These are phyloP conservation scores for Ceratonia siliqua DNA, from an alignment of 306 rosid species.

Conservation along the genomic window DNA sequence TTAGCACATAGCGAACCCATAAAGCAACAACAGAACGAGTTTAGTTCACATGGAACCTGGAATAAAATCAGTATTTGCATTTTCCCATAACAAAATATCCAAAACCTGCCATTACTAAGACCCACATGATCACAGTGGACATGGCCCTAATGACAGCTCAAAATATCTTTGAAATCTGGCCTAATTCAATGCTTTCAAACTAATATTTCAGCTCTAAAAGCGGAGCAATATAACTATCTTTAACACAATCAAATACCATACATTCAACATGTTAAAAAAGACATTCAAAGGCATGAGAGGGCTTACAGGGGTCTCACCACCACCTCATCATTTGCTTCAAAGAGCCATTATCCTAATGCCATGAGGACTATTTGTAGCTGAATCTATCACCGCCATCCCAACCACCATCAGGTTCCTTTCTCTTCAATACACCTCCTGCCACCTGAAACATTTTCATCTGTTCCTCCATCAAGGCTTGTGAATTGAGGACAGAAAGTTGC, in stretches of 20 bases:
- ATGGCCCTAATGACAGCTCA: background rate
- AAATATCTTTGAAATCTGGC: background rate
- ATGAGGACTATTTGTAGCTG: conserved; percentile 69
- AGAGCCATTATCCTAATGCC: conserved; percentile 54
- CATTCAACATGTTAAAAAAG: background rate
- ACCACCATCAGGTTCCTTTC: conserved; percentile 85
- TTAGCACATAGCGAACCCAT: background rate
- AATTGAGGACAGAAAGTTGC: conserved; percentile 65
- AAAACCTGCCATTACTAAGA: background rate
- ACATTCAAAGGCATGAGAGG: background rate
- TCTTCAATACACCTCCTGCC: conserved; percentile 65
- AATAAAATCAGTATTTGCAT: background rate
- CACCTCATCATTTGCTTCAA: background rate
- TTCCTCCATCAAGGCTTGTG: conserved; percentile 71
- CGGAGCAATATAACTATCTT: background rate
- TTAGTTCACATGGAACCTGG: background rate
- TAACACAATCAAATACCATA: background rate
- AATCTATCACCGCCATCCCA: conserved; percentile 79
- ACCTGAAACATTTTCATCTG: conserved; percentile 72
- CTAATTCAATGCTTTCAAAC: background rate
- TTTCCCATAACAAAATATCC: background rate
- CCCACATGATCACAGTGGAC: background rate
- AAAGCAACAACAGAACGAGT: background rate
- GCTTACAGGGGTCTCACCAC: conserved; percentile 32
- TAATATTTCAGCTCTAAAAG: background rate